Base-by-base conservation (phyloP, 176 grass and related monocot species). In the Avena sativa region DNA sequence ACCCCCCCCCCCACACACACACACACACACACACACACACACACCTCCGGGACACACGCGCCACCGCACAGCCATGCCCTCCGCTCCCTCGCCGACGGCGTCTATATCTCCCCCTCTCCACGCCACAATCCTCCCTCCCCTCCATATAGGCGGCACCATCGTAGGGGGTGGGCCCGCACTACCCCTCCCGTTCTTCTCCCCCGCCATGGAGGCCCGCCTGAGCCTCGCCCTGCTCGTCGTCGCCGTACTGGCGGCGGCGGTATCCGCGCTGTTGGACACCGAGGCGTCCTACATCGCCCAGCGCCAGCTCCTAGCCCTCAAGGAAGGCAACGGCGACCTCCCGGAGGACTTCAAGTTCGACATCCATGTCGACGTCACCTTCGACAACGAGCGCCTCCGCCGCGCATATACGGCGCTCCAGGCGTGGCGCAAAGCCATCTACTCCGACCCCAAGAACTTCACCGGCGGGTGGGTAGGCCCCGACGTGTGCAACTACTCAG, bases 391-490 rank as follows among this genome's bases (percentile, higher is more conserved):
- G 2, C 95, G 81, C 52, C 83, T 97, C 21, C 90, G 78, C 28
- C 88, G 79, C 23, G 90, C 95, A 4, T 94, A 94, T 75, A 21
- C 51, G 2, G 90, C 83, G 14, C 78, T 97, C 4, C 95, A 94
- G 61, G 90, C 95, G 2, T 89, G 84, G 84, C 89, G 91, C 46
- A 74, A 32, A 10, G 92, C 95, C 36, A 94, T 97, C 0, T 94
- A 97, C 81, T 97, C 95, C 47, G 92, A 97, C 81, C 95, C 95
- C 2, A 59, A 55, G 52, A 97, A 97, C 88, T 94, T 92, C 84
- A 97, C 95, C 15, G 67, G 68, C 16, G 84, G 84, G 9, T 97
- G 95, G 95, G 44, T 76, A 0, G 92, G 90, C 3, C 20, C 86
- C 5, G 84, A 94, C 43, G 92, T 94, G 4, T 97, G 95, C 81